Evolutionary conservation across 1,284 basidiomycete genomes (phyloP).

Genomic region (Boletellus deceptivus): DNA sequence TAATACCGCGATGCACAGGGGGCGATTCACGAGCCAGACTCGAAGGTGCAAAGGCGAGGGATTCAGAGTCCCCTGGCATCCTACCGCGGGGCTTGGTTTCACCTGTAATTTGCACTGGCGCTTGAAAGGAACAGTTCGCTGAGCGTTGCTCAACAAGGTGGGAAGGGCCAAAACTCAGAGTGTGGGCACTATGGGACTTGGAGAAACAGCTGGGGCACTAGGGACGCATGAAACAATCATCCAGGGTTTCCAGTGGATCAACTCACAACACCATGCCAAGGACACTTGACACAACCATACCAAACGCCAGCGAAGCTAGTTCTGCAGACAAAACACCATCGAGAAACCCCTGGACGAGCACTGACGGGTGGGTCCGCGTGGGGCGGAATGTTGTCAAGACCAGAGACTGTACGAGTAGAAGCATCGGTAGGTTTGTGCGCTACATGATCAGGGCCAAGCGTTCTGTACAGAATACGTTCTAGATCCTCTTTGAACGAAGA

Average conservation of each 20-base stretch:
- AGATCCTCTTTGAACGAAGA: constrained; percentile 61
- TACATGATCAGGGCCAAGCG: constrained; percentile 41
- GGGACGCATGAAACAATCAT: constrained; percentile 8
- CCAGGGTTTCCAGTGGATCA: constrained; percentile 25
- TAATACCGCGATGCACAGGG: constrained; percentile 21
- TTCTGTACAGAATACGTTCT: constrained; percentile 45
- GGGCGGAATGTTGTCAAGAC: background rate
- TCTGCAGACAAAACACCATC: constrained; percentile 43
- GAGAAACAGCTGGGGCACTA: constrained; percentile 31
- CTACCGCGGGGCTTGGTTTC: background rate
- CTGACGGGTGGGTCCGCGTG: background rate
- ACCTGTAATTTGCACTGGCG: constrained; percentile 1
- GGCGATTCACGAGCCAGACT: background rate
- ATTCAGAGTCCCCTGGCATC: background rate
- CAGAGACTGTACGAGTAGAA: background rate
- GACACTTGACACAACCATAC: constrained; percentile 45
- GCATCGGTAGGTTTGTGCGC: background rate
- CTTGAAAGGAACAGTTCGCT: background rate
- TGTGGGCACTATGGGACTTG: constrained; percentile 29
- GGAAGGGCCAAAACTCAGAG: constrained; percentile 30
- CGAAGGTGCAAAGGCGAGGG: background rate
- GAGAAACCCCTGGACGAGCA: constrained; percentile 1
- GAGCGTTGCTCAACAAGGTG: constrained; percentile 26
- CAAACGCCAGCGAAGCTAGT: constrained; percentile 36
- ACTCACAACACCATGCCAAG: constrained; percentile 43